Conservation (phyloP, 257 asterid genomes). For the Haberlea rhodopensis region DNA sequence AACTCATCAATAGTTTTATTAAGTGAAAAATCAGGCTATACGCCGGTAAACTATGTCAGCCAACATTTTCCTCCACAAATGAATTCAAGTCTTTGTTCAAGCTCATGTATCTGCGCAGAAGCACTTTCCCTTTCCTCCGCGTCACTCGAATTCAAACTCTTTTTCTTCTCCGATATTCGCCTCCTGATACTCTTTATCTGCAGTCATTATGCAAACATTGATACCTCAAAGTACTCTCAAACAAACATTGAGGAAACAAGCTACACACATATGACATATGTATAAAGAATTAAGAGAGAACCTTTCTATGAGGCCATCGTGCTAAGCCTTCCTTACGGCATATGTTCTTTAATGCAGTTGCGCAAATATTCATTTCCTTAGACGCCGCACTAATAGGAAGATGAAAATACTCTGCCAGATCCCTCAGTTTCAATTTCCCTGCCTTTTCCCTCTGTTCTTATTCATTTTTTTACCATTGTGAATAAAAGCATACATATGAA, state of each 20-base stretch:
- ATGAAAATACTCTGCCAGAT: conserved; percentile 45
- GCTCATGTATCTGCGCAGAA: conserved; percentile 33
- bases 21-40: too few species aligned
- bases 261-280: background rate
- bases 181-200: conserved; percentile 50
- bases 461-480: conserved; percentile 19
- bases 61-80: conserved; percentile 20
- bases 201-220: background rate
- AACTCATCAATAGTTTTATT: too few species aligned
- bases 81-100: conserved; percentile 34
- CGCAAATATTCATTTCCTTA: conserved; percentile 43
- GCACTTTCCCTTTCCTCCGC: conserved; percentile 31
- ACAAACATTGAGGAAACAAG: background rate
- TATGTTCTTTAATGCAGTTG: conserved; percentile 60
- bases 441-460: conserved; percentile 73
- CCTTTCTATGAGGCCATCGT: conserved; percentile 77
- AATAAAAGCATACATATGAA: background rate
- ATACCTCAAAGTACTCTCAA: background rate
- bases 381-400: conserved; percentile 48
- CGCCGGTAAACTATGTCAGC: too few species aligned
- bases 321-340: conserved; percentile 57
- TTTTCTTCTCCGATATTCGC: conserved; percentile 29
- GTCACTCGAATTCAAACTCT: conserved; percentile 28
- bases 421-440: conserved; percentile 43
- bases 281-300: background rate